Conservation (phyloP, 768 basidiomycete species). For the Trametes cinnabarina region DNA sequence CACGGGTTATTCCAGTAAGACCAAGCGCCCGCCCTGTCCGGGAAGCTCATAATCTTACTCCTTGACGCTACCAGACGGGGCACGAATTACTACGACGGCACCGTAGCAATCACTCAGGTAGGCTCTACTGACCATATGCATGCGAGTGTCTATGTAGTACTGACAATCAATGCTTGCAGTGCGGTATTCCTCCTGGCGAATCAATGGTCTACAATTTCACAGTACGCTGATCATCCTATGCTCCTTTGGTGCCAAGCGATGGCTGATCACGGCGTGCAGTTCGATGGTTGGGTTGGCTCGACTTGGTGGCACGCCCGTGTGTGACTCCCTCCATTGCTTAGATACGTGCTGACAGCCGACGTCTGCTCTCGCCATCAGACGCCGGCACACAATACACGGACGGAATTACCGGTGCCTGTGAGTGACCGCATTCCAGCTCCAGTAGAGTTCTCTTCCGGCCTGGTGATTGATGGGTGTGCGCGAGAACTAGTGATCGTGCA, state of each 20-base stretch:
- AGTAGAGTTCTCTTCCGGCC: background rate
- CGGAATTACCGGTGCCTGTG: conserved; percentile 45
- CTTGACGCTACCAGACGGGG: conserved; percentile 15
- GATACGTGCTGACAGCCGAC: too few relatives aligned
- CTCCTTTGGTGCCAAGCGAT: too few relatives aligned
- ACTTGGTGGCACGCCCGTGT: conserved; percentile 47
- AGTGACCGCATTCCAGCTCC: background rate
- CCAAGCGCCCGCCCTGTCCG: background rate
- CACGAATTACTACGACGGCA: conserved; percentile 50
- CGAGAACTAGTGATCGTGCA: conserved; percentile 38
- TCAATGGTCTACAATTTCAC: conserved; percentile 38
- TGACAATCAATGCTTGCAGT: conserved; percentile 30
- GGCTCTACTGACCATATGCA: background rate
- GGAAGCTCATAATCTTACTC: background rate
- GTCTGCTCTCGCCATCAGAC: background rate
- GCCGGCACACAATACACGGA: conserved; percentile 42
- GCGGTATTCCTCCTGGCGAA: conserved; percentile 51
- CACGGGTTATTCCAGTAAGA: conserved; percentile 27
- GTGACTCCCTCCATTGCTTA: too few relatives aligned
- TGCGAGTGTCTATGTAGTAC: too few relatives aligned
- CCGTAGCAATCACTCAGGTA: conserved; percentile 38
- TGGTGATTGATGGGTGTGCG: too few relatives aligned
- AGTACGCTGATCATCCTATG: background rate
- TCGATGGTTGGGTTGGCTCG: conserved; percentile 44
- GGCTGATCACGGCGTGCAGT: background rate